Conservation (phyloP, 1,284 basidiomycete genomes). For the Tranzscheliella williamsii region DNA sequence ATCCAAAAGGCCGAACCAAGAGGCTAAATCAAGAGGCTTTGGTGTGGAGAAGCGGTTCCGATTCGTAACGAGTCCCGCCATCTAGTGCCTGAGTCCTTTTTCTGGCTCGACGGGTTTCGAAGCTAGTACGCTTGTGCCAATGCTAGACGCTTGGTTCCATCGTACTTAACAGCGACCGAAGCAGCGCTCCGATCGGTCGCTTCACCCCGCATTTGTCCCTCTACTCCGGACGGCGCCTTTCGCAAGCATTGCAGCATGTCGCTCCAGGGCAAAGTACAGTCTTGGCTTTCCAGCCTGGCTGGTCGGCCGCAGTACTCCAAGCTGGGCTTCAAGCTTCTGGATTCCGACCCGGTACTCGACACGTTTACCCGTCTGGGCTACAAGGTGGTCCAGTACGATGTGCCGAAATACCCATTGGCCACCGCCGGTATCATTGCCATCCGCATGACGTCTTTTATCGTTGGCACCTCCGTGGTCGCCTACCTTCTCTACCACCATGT, state of each 20-base stretch:
- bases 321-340: constrained; percentile 41
- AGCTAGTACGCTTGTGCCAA: no score
- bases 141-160: no score
- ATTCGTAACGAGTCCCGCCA: no score
- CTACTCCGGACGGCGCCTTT: background rate
- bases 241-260: constrained; percentile 7
- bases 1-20: no score
- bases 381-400: constrained; percentile 49
- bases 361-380: constrained; percentile 11
- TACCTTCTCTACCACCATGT: constrained; percentile 51
- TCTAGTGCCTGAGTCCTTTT: no score
- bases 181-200: no score
- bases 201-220: background rate
- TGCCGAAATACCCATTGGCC: constrained; percentile 41
- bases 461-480: constrained; percentile 36
- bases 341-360: constrained; percentile 28
- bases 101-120: no score
- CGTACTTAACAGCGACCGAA: no score
- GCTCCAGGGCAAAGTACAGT: constrained; percentile 15
- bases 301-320: constrained; percentile 30
- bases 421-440: constrained; percentile 28
- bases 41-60: no score
- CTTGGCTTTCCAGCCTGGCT: constrained; percentile 13
- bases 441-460: constrained; percentile 43
- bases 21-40: no score